Conservation (phyloP, 139 green algal species). For the Asterochloris sp. region DNA sequence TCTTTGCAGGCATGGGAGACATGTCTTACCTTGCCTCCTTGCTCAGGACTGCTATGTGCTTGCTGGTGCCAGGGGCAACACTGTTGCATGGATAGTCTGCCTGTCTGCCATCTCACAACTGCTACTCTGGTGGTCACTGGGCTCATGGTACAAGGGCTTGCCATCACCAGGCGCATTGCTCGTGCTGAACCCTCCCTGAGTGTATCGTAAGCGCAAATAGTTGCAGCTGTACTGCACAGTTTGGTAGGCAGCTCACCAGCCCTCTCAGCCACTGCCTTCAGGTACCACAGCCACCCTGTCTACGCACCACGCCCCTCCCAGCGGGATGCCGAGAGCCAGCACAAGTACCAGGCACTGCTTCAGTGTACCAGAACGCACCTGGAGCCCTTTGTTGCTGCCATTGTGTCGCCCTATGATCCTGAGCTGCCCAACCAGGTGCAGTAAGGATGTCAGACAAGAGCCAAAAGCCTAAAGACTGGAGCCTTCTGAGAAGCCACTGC, state of each 20-base stretch:
- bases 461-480: background rate
- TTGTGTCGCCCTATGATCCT: slow-evolving; percentile 77
- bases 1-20: no score
- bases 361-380: slow-evolving; percentile 35
- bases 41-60: no score
- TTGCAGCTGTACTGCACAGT: no score
- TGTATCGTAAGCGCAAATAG: no score
- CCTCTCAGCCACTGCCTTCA: slow-evolving; percentile 6
- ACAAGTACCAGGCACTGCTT: slow-evolving; percentile 81
- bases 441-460: no score
- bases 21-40: no score
- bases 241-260: background rate
- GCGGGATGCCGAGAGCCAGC: slow-evolving; percentile 87
- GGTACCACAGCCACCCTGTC: slow-evolving; percentile 82
- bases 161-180: no score
- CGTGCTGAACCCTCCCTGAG: no score
- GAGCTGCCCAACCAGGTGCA: slow-evolving; percentile 43
- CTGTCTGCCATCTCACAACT: no score
- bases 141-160: no score
- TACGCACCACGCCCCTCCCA: slow-evolving; percentile 66
- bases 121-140: no score
- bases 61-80: no score
- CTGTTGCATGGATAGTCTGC: background rate
- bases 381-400: slow-evolving; percentile 80
- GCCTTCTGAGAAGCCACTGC: background rate